Evolutionary conservation across 305 asterid genomes (phyloP).

Genomic region (Fraxinus xanthoxyloides): DNA sequence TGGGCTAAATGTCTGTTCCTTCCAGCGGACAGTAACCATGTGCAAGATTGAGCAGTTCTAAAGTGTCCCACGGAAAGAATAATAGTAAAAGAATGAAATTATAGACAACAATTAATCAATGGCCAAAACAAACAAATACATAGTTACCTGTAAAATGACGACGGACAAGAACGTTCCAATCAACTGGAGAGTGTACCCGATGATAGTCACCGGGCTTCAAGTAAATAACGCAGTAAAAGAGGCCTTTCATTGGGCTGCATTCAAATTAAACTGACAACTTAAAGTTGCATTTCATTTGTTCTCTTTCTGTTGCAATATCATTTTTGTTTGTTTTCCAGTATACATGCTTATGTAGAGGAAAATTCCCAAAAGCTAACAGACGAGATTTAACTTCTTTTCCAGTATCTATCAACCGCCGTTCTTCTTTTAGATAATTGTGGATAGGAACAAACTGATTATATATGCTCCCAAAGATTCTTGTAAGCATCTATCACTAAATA

Average conservation of each 20-base stretch:
- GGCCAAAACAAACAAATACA: neutral
- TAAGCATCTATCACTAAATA: neutral
- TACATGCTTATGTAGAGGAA: neutral
- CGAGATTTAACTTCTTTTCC: neutral
- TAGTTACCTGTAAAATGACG: conserved; percentile 82
- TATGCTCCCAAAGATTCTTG: neutral
- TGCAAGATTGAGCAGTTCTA: conserved; percentile 14
- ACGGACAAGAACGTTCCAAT: conserved; percentile 79
- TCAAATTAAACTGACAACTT: conserved; percentile 17
- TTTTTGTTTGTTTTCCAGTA: neutral
- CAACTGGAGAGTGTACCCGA: conserved; percentile 90
- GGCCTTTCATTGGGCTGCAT: conserved; percentile 83
- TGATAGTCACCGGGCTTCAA: conserved; percentile 97
- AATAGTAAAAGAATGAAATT: neutral
- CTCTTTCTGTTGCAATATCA: conserved; percentile 3
- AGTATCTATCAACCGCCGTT: neutral
- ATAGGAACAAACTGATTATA: neutral
- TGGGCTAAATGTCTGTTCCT: conserved; percentile 1
- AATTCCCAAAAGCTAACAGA: conserved; percentile 7
- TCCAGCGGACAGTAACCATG: conserved; percentile 8
- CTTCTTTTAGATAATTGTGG: neutral
- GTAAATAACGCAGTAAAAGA: conserved; percentile 93
- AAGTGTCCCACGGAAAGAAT: neutral
- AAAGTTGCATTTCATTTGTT: conserved; percentile 15
- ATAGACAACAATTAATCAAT: neutral